A percentile compares a stretch with the other conserved stretches of the same genome.
phyloP scores from a whole-genome alignment of 139 green algal genomes.

The Penium margaritaceum region DNA sequence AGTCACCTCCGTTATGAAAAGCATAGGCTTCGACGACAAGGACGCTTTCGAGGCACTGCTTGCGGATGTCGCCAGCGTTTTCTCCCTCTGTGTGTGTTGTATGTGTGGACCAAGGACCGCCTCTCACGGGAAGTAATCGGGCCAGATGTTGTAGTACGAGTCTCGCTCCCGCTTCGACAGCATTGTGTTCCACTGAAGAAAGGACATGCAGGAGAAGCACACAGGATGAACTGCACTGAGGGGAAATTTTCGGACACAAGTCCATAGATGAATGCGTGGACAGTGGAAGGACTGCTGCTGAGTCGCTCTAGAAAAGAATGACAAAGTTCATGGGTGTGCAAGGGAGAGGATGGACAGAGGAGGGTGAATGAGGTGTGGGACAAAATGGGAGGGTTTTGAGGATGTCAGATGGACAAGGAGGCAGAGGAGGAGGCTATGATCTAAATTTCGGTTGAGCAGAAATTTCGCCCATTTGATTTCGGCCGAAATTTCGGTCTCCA shows the following conservation, averaged over 20 bases:
- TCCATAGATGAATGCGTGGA: background rate
- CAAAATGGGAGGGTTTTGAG: too few species aligned
- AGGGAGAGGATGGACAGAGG: background rate
- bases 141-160: constrained; percentile 31
- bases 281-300: background rate
- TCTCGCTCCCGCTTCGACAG: constrained; percentile 16
- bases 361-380: background rate
- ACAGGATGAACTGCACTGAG: background rate
- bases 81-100: too few species aligned
- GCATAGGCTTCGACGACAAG: too few species aligned
- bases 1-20: too few species aligned
- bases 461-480: too few species aligned
- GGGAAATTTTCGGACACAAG: background rate
- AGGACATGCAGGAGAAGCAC: background rate
- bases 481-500: too few species aligned
- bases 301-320: background rate
- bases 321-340: background rate
- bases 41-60: too few species aligned
- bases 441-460: too few species aligned
- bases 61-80: too few species aligned
- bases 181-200: constrained; percentile 40
- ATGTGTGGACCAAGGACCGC: too few species aligned
- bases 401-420: too few species aligned
- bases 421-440: too few species aligned
- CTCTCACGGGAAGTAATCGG: constrained; percentile 22